A percentile compares a stretch with the other conserved stretches of the same genome.
These are phyloP conservation scores for Bipolaris victoriae DNA, from an alignment of 2,329 filamentous ascomycete species.

Conservation along the genomic window DNA sequence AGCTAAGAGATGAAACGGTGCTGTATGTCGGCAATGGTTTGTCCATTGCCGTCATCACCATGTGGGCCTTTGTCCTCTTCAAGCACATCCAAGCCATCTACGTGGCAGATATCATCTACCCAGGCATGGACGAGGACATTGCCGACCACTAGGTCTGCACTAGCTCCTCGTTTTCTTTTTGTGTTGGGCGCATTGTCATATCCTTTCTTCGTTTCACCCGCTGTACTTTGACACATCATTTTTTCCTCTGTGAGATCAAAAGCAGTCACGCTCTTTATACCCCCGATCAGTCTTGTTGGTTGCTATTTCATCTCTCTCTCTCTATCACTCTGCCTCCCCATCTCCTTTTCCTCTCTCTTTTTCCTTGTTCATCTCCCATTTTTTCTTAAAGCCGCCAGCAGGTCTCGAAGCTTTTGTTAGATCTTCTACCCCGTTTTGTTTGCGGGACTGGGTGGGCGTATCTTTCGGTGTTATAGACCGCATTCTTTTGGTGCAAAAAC, in stretches of 20 bases:
- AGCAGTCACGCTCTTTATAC: constrained; percentile 29
- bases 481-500: constrained; percentile 8
- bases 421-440: neutral
- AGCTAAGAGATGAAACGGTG: constrained; percentile 44
- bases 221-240: constrained; percentile 16
- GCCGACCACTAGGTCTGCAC: constrained; percentile 38
- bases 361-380: neutral
- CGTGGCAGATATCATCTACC: constrained; percentile 61
- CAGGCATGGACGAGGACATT: constrained; percentile 65
- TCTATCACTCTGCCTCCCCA: neutral
- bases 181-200: neutral
- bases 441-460: neutral
- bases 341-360: constrained; percentile 1
- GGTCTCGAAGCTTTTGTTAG: constrained; percentile 22
- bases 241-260: constrained; percentile 6
- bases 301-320: neutral
- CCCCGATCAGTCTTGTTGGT: neutral
- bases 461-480: constrained; percentile 10
- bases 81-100: constrained; percentile 60
- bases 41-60: constrained; percentile 58
- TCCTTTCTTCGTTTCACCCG: constrained; percentile 15
- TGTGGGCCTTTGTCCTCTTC: constrained; percentile 62
- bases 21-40: constrained; percentile 54
- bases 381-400: constrained; percentile 23
- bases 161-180: too few species aligned